Conservation (phyloP, 2,329 filamentous ascomycete species). For the Phialophora tarda region DNA sequence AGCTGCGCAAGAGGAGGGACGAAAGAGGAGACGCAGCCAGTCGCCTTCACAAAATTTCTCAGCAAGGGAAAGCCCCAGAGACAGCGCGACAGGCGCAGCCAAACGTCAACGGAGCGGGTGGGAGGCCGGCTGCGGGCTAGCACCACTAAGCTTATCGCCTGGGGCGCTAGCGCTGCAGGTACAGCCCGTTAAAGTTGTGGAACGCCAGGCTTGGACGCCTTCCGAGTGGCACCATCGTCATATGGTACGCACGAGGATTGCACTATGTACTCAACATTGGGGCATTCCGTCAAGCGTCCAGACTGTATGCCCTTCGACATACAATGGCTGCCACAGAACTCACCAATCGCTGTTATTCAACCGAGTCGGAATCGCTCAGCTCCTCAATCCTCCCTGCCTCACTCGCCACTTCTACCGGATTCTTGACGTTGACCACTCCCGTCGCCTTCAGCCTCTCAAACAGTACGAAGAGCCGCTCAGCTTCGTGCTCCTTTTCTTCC, state of each 20-base stretch:
- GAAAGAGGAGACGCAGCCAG: constrained; percentile 6
- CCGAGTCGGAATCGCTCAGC: constrained; percentile 35
- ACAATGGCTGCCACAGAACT: neutral
- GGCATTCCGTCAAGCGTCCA: no score
- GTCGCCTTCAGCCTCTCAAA: constrained; percentile 85
- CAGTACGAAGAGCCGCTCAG: constrained; percentile 84
- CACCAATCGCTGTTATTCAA: neutral
- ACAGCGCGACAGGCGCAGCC: constrained; percentile 5
- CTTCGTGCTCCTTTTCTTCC: constrained; percentile 90
- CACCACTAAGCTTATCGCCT: constrained; percentile 20
- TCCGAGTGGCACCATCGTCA: constrained; percentile 36
- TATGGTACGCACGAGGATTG: no score
- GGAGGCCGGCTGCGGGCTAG: neutral
- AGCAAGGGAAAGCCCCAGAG: neutral
- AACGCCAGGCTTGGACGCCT: neutral
- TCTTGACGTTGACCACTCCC: constrained; percentile 77
- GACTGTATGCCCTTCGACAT: neutral
- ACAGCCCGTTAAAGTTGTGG: constrained; percentile 11
- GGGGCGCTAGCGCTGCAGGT: constrained; percentile 15
- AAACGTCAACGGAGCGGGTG: neutral
- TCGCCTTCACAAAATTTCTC: neutral
- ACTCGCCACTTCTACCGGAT: constrained; percentile 74
- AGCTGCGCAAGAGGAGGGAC: neutral
- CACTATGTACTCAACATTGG: no score
- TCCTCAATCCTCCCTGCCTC: constrained; percentile 70